A percentile compares a stretch with the other conserved stretches of the same genome.
Conservation (phyloP, 495 filamentous ascomycete species). For the Endocarpon pusillum region DNA sequence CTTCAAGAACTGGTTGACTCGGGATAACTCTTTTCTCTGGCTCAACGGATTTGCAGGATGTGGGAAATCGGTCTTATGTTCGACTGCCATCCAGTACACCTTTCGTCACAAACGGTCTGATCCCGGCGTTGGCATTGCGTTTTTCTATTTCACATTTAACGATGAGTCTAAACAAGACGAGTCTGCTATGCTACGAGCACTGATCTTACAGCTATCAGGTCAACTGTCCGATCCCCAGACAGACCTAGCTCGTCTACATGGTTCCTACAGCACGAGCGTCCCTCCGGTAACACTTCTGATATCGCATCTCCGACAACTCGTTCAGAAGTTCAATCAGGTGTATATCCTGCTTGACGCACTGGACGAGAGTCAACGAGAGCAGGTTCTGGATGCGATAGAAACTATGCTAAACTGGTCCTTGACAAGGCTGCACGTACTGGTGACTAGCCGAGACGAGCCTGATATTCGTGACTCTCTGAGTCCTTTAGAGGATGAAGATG, state of each 20-base stretch:
- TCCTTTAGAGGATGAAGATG: conserved; percentile 6
- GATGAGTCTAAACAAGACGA: conserved; percentile 16
- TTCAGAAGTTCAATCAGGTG: conserved; percentile 7
- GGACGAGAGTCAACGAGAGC: conserved; percentile 15
- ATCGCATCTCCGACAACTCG: conserved; percentile 5
- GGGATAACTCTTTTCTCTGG: conserved; percentile 24
- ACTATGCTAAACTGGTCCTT: conserved; percentile 13
- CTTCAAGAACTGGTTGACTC: conserved; percentile 17
- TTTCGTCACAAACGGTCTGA: conserved; percentile 7
- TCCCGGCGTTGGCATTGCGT: conserved; percentile 16
- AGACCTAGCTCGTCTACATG: conserved; percentile 9
- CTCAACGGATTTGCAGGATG: conserved; percentile 24
- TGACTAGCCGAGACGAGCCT: conserved; percentile 21
- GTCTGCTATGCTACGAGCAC: conserved; percentile 18
- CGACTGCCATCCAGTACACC: conserved; percentile 16
- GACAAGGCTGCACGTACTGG: conserved; percentile 17
- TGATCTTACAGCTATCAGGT: conserved; percentile 20
- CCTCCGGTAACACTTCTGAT: conserved; percentile 8
- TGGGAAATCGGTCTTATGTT: conserved; percentile 25
- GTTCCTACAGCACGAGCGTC: conserved; percentile 2
- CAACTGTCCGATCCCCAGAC: conserved; percentile 10
- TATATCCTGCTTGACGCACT: conserved; percentile 18
- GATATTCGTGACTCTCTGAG: conserved; percentile 19
- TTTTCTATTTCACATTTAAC: conserved; percentile 26
- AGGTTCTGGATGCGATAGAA: conserved; percentile 11